Percentiles rank a stretch among this genome's conserved stretches.
Conservation (phyloP, 306 rosid species). For the Trifolium pratense region DNA sequence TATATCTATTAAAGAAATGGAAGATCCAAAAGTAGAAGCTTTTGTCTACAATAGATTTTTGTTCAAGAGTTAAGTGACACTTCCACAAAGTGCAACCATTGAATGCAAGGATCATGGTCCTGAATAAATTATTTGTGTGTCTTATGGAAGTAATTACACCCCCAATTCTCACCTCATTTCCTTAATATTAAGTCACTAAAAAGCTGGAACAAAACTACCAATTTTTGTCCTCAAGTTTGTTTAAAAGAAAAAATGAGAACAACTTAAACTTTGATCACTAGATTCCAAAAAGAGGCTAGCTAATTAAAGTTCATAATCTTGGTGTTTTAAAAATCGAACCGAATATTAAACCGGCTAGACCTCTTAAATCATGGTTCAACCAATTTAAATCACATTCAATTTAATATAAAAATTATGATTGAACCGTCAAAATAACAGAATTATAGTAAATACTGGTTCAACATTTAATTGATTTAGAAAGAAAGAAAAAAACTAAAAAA, state of each 20-base stretch:
- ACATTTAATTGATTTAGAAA: too few species aligned
- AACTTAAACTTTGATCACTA: background rate
- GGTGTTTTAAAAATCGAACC: too few species aligned
- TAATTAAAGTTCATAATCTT: too few species aligned
- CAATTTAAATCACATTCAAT: too few species aligned
- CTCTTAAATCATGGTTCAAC: too few species aligned
- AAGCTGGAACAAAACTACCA: constrained; percentile 18
- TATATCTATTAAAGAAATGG: constrained; percentile 66
- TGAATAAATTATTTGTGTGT: constrained; percentile 39
- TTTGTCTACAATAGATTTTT: constrained; percentile 59
- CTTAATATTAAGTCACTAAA: constrained; percentile 33
- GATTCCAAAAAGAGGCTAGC: background rate
- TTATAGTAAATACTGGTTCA: too few species aligned
- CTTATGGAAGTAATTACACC: constrained; percentile 33
- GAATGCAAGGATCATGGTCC: constrained; percentile 73
- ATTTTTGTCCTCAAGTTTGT: background rate
- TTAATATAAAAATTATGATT: too few species aligned
- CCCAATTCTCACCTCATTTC: constrained; percentile 27
- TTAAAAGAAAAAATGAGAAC: background rate
- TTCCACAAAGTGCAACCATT: constrained; percentile 57
- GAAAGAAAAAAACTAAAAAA: too few species aligned
- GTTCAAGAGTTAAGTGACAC: constrained; percentile 55
- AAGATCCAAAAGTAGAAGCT: constrained; percentile 87
- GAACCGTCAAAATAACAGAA: too few species aligned
- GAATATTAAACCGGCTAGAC: too few species aligned